These are phyloP conservation scores for Sphagnum fallax DNA, from an alignment of 228 moss, liverwort and hornwort species.

Conservation along the genomic window DNA sequence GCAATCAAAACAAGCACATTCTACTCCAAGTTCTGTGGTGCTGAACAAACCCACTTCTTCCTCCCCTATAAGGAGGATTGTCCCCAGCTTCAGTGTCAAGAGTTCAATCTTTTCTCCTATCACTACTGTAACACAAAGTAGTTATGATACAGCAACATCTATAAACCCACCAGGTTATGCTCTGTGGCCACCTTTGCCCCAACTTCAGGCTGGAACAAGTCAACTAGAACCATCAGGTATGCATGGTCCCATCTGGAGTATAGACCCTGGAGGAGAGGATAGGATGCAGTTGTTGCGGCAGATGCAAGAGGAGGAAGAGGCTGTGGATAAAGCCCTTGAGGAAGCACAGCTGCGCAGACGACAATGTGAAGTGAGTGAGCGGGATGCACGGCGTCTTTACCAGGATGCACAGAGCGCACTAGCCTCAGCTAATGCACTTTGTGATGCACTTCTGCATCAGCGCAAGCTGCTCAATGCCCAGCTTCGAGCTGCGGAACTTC, in stretches of 20 bases:
- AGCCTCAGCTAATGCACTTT: conserved; percentile 37
- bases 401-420: conserved; percentile 63
- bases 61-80: conserved; percentile 4
- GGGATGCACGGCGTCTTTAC: conserved; percentile 52
- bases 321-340: conserved; percentile 61
- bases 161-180: conserved; percentile 7
- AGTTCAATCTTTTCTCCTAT: neutral
- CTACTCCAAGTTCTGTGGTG: conserved; percentile 7
- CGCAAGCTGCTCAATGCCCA: conserved; percentile 43
- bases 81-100: neutral
- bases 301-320: conserved; percentile 66
- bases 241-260: conserved; percentile 8
- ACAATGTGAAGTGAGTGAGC: conserved; percentile 53
- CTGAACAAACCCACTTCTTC: conserved; percentile 5
- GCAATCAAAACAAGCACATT: conserved; percentile 6
- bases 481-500: conserved; percentile 46
- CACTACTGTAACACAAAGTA: neutral
- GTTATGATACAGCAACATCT: neutral
- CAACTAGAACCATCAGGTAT: conserved; percentile 18
- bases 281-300: conserved; percentile 15
- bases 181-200: conserved; percentile 14
- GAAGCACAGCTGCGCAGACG: conserved; percentile 53
- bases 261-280: conserved; percentile 7
- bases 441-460: conserved; percentile 43
- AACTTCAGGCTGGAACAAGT: conserved; percentile 11